Conservation (phyloP, 495 filamentous ascomycete genomes). For the Neurospora sublineolata region DNA sequence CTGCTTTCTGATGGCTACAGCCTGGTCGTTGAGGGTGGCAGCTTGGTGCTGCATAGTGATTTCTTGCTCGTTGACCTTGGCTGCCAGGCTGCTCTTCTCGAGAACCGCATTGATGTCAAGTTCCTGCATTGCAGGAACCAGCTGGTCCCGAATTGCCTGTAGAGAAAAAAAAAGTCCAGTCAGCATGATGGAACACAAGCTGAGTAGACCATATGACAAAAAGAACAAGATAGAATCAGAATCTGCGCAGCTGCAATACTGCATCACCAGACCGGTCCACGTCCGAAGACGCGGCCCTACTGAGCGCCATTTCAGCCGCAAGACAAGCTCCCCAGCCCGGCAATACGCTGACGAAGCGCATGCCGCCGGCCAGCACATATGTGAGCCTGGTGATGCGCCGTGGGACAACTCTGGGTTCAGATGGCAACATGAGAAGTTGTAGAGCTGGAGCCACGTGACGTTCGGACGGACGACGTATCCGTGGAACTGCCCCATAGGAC, state of each 20-base stretch:
- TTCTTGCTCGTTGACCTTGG: neutral
- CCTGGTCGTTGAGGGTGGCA: neutral
- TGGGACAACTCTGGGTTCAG: neutral
- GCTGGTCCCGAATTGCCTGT: neutral
- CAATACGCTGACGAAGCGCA: neutral
- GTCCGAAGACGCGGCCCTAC: neutral
- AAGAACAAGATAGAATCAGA: neutral
- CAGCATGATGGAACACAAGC: neutral
- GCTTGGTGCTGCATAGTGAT: neutral
- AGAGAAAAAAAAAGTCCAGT: neutral
- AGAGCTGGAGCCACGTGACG: neutral
- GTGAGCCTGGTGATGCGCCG: neutral
- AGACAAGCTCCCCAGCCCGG: neutral
- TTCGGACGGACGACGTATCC: neutral
- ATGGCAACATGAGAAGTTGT: neutral
- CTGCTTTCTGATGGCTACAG: neutral
- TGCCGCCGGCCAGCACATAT: neutral
- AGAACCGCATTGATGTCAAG: neutral
- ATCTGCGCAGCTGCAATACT: neutral
- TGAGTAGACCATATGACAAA: neutral
- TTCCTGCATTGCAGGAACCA: neutral
- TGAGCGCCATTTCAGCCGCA: neutral
- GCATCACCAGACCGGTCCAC: neutral
- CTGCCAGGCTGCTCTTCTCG: neutral
- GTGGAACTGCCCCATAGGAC: neutral